These are phyloP conservation scores for Solanum appendiculatum DNA, from an alignment of 257 asterid genomes.

Conservation along the genomic window DNA sequence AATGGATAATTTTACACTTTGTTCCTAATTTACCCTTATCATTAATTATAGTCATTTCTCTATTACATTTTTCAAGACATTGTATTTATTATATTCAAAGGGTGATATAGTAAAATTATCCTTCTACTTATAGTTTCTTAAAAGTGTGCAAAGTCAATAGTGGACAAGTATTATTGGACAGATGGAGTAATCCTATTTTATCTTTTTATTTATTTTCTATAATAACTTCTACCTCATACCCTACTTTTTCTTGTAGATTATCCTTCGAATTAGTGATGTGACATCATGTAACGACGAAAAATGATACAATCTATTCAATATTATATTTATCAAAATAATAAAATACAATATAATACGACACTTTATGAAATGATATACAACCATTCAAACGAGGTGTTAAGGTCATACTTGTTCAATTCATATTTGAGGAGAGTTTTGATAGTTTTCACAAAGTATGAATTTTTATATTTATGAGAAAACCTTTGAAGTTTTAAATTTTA, in stretches of 20 bases:
- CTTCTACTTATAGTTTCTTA: too few relatives aligned
- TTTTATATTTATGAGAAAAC: background rate
- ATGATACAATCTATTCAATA: background rate
- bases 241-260: background rate
- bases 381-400: background rate
- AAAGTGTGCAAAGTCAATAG: too few relatives aligned
- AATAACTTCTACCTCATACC: background rate
- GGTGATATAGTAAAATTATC: too few relatives aligned
- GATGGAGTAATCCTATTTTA: too few relatives aligned
- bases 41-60: too few relatives aligned
- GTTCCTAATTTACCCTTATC: too few relatives aligned
- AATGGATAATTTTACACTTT: too few relatives aligned
- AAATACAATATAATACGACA: accelerated
- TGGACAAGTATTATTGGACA: too few relatives aligned
- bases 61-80: too few relatives aligned
- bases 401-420: background rate
- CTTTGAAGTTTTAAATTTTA: too few relatives aligned
- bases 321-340: background rate
- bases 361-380: background rate
- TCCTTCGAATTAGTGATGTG: background rate
- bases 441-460: background rate
- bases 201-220: too few relatives aligned
- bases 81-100: too few relatives aligned
- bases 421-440: background rate
- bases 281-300: accelerated